Base-by-base conservation (phyloP, 441 rosid species). In the Francoa sonchifolia region DNA sequence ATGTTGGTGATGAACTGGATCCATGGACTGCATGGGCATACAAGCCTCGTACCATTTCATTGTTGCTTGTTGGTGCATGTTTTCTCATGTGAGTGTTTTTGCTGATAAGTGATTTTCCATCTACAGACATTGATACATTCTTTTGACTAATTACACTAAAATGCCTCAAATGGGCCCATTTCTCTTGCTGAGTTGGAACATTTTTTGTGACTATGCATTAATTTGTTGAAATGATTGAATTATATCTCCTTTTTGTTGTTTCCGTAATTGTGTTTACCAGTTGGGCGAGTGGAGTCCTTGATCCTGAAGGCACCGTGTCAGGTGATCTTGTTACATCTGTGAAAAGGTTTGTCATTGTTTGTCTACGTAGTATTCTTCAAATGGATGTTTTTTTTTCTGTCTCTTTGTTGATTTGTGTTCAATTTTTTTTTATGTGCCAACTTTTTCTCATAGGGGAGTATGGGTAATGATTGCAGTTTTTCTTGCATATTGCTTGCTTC, bases 1-100 rank as follows among this genome's bases (percentile, higher is more conserved):
- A 51, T 43, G 53, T 54, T 27, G 74, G 55, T 34, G 76, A 45
- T 59, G 95, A 80, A 19, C 62, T 92, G 44, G 97, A 92, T 73
- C 99, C 99, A 41, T 92, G 99, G 99, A 92, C 89, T 54, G 94
- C 99, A 50, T 92, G 99, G 99, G 99, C 99, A 20, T 92, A 92
- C 61, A 73, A 69, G 71, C 99, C 99, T 62, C 95, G 81, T 38
- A 86, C 97, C 13, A 73, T 92, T 61, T 71, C 97, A 31, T 56
- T 87, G 58, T 72, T 92, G 54, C 78, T 92, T 42, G 54, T 92
- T 52, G 99, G 99, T 52, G 94, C 99, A 12, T 92, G 96, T 59
- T 75, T 83, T 57, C 69, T 92, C 29, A 92, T 92, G 99, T 92
- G 58, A 86, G 90, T 70, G 6, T 23, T n/a, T n/a, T 7, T 4